Base-by-base conservation (phyloP, 257 asterid species). In the Gentiana straminea region DNA sequence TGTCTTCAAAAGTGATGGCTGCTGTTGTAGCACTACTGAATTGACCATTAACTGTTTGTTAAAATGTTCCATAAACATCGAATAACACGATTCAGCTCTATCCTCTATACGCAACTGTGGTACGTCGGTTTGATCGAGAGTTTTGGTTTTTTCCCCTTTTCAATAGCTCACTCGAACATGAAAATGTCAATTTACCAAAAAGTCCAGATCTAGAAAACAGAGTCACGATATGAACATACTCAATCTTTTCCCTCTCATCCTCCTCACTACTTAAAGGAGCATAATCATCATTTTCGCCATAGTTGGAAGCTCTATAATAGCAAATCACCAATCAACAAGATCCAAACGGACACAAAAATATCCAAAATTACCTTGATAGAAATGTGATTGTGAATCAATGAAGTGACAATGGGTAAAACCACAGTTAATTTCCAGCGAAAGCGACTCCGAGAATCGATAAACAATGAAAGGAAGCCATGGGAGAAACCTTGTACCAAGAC, bases 81-180 rank as follows among this genome's bases (percentile, higher is more conserved):
- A 45, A 60, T 69, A 65, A 58, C 73, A 62, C 1, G 62, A 61
- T 38, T 66, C 70, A 13, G 70, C 67, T 59, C 38, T 66, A 45
- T 73, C 79, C 34, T 69, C 67, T 0, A 2, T 51, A 54, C 73
- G 54, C 55, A 73, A 41, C 12, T 54, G 63, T 5, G 79, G 79
- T 59, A 69, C 60, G 35, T 73, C 79, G 4, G 50, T 53, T 15
- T 61, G 58, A 41, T 37, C 58, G 8, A 73, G 75, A 51, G 48
- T 54, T 64, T 58, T 62, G 52, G 51, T 52, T 37, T 65, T 24
- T 73, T 1, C 75, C 79, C 52, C 65, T 65, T 62, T 69, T 73
- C 62, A 69, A 10, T 50, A 73, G 52, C 34, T 61, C 63, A 57
- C 66, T 56, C 64, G 69, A 59, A 75, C 79, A 73, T n/a, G 43